Evolutionary conservation across 2,329 filamentous ascomycete genomes (phyloP).

Genomic region (Beauveria rudraprayagi): DNA sequence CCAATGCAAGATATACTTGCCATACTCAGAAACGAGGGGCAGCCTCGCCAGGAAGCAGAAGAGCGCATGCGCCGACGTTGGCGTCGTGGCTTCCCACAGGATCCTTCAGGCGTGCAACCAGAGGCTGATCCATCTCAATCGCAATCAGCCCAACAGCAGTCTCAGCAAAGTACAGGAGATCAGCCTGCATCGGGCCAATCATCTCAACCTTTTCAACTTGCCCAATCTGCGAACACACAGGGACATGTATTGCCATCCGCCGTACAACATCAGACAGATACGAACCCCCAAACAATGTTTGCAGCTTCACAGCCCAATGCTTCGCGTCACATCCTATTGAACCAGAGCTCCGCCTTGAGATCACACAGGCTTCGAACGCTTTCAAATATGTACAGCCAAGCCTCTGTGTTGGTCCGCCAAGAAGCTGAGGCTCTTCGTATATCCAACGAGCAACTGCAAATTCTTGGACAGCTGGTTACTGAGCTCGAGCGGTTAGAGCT

Average conservation of each 20-base stretch:
- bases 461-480: slow-evolving; percentile 5
- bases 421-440: slow-evolving; percentile 5
- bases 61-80: slow-evolving; percentile 2
- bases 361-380: neutral
- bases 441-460: slow-evolving; percentile 7
- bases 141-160: neutral
- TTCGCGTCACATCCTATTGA: neutral
- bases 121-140: neutral
- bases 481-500: slow-evolving; percentile 7
- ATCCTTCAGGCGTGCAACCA: neutral
- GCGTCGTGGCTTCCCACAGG: neutral
- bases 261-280: neutral
- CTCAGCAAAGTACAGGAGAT: neutral
- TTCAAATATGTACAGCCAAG: neutral
- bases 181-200: neutral
- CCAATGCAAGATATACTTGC: slow-evolving; percentile 3
- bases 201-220: neutral
- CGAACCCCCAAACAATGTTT: neutral
- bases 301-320: neutral
- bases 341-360: neutral
- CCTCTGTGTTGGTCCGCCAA: slow-evolving; percentile 3
- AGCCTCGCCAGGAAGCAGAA: slow-evolving; percentile 4
- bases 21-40: slow-evolving; percentile 5
- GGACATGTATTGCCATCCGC: neutral
- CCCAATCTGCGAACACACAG: neutral